Evolutionary conservation across 2,329 filamentous ascomycete genomes (phyloP), one percentile per base, ranked within the genome.

Genomic region (Pseudogymnoascus destructans): DNA sequence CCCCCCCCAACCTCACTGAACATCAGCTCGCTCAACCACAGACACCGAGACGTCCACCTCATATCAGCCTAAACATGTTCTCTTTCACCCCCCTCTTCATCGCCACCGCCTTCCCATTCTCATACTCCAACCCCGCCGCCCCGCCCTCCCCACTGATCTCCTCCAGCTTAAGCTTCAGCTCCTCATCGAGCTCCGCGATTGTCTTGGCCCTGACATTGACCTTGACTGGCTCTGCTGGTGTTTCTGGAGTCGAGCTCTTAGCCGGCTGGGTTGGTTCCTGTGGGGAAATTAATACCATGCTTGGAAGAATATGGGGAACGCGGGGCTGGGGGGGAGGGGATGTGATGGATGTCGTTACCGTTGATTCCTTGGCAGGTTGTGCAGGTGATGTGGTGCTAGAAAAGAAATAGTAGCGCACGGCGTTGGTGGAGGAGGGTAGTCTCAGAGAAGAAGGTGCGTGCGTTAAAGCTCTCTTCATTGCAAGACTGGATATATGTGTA

Each of bases 41-140:
- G 6, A 11, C 25, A 32, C 23, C 15, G 3, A 35, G 7, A 36
- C 30, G 3, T 7, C 27, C 30, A 56, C 13, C 54, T 70, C 65
- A 82, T 17, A 88, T 87, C 60, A 85, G 79, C 13, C 85, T 75
- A 68, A 90, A 90, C 85, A 89, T 89, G 64, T 89, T 89, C 57
- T 84, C 80, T 68, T 78, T 83, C 9, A 91, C 87, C 33, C 83
- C 78, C 55, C 86, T 75, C 71, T 89, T 90, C 78, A 91, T 84
- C 0, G 83, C 76, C 5, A 81, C 81, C 0, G 87, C 81, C 68
- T 84, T 78, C 0, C 87, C 87, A 64, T 88, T 78, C 69, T 91
- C 87, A 61, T 87, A 85, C 69, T 90, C 86, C 3, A 91, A 73
- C 0, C 86, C 87, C 2, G 85, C 75, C 23, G 78, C 79, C 7